phyloP scores from a whole-genome alignment of 495 filamentous ascomycete species.

The Podospora conica region DNA sequence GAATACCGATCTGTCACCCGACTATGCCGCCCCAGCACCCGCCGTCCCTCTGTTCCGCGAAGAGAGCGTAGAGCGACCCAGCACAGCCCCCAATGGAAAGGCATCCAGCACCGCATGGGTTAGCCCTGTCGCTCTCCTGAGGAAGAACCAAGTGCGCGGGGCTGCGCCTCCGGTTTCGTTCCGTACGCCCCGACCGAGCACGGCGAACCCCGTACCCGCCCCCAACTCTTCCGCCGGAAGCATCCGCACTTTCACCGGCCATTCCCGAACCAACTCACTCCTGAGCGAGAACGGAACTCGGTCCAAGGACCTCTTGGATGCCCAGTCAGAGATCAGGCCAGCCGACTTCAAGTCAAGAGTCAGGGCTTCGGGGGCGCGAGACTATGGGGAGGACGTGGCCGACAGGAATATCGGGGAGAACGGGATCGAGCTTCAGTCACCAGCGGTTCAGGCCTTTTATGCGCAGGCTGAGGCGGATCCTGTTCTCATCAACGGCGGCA shows the following conservation, averaged over 20 bases:
- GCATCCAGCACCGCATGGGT: conserved; percentile 5
- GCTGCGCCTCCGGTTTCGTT: conserved; percentile 26
- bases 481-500: background rate
- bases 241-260: background rate
- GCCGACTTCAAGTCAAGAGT: conserved; percentile 39
- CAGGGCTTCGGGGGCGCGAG: conserved; percentile 39
- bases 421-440: conserved; percentile 25
- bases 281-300: conserved; percentile 17
- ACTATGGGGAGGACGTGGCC: conserved; percentile 52
- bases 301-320: conserved; percentile 48
- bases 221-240: conserved; percentile 6
- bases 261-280: conserved; percentile 13
- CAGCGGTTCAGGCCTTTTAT: conserved; percentile 30
- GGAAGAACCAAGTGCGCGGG: conserved; percentile 10
- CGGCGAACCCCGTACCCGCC: conserved; percentile 5
- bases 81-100: conserved; percentile 30
- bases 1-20: conserved; percentile 11
- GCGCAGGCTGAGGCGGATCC: conserved; percentile 6
- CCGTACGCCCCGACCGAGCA: conserved; percentile 10
- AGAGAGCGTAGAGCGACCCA: conserved; percentile 28
- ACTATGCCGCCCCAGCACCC: conserved; percentile 26
- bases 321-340: conserved; percentile 43
- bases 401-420: conserved; percentile 45
- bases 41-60: conserved; percentile 24
- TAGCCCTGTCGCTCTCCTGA: conserved; percentile 4